Conservation (phyloP, 352 stramenopile genomes). For the Phytophthora cajani region DNA sequence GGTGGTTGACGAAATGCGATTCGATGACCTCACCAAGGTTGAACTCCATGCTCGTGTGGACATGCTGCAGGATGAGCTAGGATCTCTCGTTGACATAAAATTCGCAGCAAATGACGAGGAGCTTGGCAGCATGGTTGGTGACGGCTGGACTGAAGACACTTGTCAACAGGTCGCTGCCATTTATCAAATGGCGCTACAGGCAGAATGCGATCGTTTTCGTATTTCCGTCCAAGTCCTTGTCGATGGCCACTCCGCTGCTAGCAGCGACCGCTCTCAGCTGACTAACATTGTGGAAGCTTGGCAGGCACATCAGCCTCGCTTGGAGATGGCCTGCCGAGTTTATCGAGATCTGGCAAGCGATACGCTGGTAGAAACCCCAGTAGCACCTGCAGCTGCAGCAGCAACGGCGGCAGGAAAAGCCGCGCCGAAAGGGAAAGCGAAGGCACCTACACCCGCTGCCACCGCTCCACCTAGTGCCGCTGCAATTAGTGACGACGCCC, state of each 20-base stretch:
- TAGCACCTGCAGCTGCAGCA: background rate
- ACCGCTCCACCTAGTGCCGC: conserved; percentile 20
- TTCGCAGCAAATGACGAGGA: conserved; percentile 51
- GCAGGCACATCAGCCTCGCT: conserved; percentile 24
- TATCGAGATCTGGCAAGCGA: conserved; percentile 45
- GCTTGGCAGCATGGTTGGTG: conserved; percentile 46
- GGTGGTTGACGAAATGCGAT: conserved; percentile 86
- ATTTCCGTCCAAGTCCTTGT: conserved; percentile 64
- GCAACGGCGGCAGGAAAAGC: conserved; percentile 32
- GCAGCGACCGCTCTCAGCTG: conserved; percentile 39
- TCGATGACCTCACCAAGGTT: conserved; percentile 78
- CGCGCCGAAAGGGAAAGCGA: conserved; percentile 49
- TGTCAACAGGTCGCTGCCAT: conserved; percentile 48
- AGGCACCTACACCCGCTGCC: conserved; percentile 30
- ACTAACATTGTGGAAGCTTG: conserved; percentile 41
- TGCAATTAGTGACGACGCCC: conserved; percentile 22
- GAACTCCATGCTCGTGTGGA: conserved; percentile 83
- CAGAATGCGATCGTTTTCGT: conserved; percentile 77
- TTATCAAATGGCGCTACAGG: conserved; percentile 68
- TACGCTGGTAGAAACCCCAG: conserved; percentile 20
- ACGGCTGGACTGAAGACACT: conserved; percentile 70
- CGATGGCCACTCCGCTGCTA: conserved; percentile 58
- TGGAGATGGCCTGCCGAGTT: conserved; percentile 49
- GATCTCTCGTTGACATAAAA: conserved; percentile 52
- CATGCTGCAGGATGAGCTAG: conserved; percentile 73